phyloP scores from a whole-genome alignment of 202 grass and related monocot genomes.

The Carex sylvatica region DNA sequence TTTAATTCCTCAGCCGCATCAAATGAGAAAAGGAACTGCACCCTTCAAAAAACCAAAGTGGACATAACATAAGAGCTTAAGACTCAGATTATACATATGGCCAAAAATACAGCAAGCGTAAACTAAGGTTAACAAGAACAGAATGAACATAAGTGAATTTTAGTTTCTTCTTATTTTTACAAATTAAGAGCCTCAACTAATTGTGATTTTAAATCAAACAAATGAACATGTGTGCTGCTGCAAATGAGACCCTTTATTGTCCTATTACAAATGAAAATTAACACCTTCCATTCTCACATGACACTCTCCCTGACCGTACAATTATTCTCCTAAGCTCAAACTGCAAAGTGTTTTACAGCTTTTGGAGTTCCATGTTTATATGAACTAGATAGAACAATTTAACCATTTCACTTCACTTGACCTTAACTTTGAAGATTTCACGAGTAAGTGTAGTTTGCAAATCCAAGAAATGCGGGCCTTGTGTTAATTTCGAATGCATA shows the following conservation, averaged over 20 bases:
- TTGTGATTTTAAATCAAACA: background rate
- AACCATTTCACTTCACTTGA: background rate
- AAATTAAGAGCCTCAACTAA: background rate
- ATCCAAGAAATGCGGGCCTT: background rate
- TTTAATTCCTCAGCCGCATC: conserved; percentile 88
- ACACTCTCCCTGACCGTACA: background rate
- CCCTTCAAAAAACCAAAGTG: conserved; percentile 56
- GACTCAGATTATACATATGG: conserved; percentile 1
- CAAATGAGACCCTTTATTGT: background rate
- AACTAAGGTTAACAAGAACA: background rate
- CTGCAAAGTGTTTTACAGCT: background rate
- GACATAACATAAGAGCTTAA: conserved; percentile 37
- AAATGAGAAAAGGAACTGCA: conserved; percentile 97
- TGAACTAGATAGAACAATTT: background rate
- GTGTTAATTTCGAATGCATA: too few species aligned
- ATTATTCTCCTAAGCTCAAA: background rate
- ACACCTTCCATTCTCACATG: background rate
- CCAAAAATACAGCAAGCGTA: conserved; percentile 1
- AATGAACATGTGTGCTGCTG: background rate
- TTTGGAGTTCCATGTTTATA: background rate
- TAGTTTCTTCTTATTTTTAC: background rate
- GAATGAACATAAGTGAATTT: background rate
- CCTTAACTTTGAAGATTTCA: background rate
- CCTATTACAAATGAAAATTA: background rate
- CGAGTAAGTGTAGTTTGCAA: background rate